Evolutionary conservation across 306 rosid species (phyloP), one percentile per base, ranked within the genome.

Genomic region (Urtica urens): DNA sequence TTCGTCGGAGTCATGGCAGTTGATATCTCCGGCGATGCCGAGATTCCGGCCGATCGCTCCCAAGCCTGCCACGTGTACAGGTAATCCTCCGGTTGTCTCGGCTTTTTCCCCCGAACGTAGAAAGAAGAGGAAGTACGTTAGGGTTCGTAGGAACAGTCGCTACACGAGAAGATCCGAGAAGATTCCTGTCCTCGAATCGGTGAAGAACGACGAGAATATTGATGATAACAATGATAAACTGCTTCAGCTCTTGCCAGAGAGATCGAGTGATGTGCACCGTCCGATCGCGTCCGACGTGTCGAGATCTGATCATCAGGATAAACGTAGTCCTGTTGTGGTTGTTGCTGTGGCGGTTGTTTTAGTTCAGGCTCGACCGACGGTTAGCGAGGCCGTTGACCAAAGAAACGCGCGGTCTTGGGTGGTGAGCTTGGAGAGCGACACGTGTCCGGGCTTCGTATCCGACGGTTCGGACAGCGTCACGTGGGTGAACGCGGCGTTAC

Each of bases 21-120:
- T 30, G 40, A 28, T 49, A 52, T 7, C 24, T 18, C 66, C 38
- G 28, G 41, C 31, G 40, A 64, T 67, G 87, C 67, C 60, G 13
- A 70, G 78, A 57, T 80, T 80, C 73, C 73, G 83, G n/a, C 80
- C 87, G 51, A 80, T 80, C 26, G 87, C 83, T 4, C 87, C 87
- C 4, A 80, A 76, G 42, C 83, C 87, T 0, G 64, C 75, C 3
- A 40, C 55, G 0, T 5, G 78, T 3, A 63, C 43, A 2, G 37
- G 51, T 7, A n/a, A n/a, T n/a, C n/a, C n/a, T n/a, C n/a, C n/a
- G n/a, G n/a, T n/a, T n/a, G n/a, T n/a, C n/a, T n/a, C n/a, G n/a
- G n/a, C n/a, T 26, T 22, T 1, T 51, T 27, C 26, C 26, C 15
- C 15, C 51, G 1, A 37, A 12, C n/a, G 66, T 56, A 72, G 78